A percentile compares a stretch with the other conserved stretches of the same genome.
These are phyloP conservation scores for Suhomyces terraborum DNA, from an alignment of 1,139 yeast species.

Conservation along the genomic window DNA sequence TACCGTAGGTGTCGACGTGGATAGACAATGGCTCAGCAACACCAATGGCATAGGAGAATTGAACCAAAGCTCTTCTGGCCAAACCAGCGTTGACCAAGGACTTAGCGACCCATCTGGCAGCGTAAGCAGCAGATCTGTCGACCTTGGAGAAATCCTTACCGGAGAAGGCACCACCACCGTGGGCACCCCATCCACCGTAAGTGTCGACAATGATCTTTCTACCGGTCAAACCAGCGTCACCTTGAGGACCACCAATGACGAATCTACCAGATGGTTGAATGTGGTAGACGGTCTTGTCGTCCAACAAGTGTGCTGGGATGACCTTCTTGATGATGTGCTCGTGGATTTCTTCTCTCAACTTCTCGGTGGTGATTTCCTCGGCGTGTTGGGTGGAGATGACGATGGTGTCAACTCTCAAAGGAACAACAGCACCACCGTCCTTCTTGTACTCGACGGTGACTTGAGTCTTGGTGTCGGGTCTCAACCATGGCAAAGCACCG, in stretches of 20 bases:
- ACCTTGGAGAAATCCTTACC: constrained; percentile 99
- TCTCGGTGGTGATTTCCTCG: constrained; percentile 91
- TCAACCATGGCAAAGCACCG: constrained; percentile 91
- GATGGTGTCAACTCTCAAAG: constrained; percentile 94
- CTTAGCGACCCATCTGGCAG: constrained; percentile 99
- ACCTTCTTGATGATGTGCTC: constrained; percentile 87
- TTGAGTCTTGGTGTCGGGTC: constrained; percentile 99
- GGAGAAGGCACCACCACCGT: constrained; percentile 99
- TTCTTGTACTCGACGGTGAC: constrained; percentile 95
- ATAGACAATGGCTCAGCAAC: constrained; percentile 99
- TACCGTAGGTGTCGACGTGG: constrained; percentile 97
- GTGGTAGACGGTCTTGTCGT: constrained; percentile 94
- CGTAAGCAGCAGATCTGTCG: constrained; percentile 99
- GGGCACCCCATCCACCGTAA: constrained; percentile 99
- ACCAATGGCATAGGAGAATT: constrained; percentile 99
- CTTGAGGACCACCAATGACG: constrained; percentile 99
- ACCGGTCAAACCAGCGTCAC: constrained; percentile 99
- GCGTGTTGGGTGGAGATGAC: constrained; percentile 98
- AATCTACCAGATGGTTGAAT: constrained; percentile 99
- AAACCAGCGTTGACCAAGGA: constrained; percentile 92
- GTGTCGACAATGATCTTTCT: constrained; percentile 99
- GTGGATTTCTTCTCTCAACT: constrained; percentile 74
- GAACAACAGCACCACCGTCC: constrained; percentile 93
- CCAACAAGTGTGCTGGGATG: constrained; percentile 86
- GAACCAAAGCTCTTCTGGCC: constrained; percentile 97